Base-by-base conservation (phyloP, 768 basidiomycete species). In the Auriscalpium vulgare region DNA sequence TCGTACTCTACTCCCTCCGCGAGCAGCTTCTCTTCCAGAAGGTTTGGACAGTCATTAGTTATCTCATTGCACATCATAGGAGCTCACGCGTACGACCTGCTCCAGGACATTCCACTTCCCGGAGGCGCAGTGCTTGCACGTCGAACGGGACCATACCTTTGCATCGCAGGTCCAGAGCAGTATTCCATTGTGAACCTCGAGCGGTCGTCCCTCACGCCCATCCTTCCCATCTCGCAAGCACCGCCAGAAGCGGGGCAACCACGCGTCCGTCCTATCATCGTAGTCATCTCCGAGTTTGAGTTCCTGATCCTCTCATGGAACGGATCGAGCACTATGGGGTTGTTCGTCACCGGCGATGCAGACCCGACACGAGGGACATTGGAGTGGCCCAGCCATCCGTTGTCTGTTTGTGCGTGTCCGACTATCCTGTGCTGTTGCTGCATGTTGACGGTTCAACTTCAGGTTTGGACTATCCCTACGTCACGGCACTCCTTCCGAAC, bases 301-400 rank as follows among this genome's bases (percentile, higher is more conserved):
- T 97, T 94, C 62, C 78, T 97, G 45, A 77, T 97, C 19, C 75
- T 91, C 14, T 89, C 88, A 2, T 94, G 87, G 81, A 93, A 86
- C 1, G 95, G 91, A 13, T 71, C 76, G 4, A 83, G 79, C 52
- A 89, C 90, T 0, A 74, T 97, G 43, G 95, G 95, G 0, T 72
- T 98, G 10, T 98, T 97, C 63, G 77, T 97, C 60, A 91, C 81
- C 13, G 81, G 84, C 0, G 80, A 82, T 2, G 94, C 92, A 0
- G 93, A 95, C 68, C 92, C 95, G 5, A 85, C 92, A 8, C 79
- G 94, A 47, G 93, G 93, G 2, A 95, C 94, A 2, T 72, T 97
- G 46, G 81, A 91, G 66, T 97, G 92, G 91, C 78, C 83, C 3
- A 79, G 74, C 50, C 84, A 95, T 73, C 91, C 93, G 0, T 72